phyloP scores from a whole-genome alignment of 177 flowering plant genomes.

The Tripterygium wilfordii region DNA sequence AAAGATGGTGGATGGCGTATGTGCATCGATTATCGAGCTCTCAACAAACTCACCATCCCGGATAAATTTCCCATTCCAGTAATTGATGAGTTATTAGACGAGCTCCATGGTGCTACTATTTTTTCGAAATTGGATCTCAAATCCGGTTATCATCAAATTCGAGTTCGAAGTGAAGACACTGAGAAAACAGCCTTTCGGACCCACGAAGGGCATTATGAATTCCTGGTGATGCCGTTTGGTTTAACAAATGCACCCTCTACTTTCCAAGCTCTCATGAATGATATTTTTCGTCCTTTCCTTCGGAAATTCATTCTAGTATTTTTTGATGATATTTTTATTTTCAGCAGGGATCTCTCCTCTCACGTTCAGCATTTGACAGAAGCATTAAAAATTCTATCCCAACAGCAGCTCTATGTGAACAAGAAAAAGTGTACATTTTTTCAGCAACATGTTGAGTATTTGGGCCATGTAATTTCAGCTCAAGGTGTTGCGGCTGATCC shows the following conservation, averaged over 20 bases:
- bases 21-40: no score
- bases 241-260: conserved; percentile 4
- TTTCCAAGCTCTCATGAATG: conserved; percentile 1
- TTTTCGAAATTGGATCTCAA: no score
- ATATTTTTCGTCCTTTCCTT: neutral
- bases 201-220: no score
- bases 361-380: neutral
- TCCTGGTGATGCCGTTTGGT: no score
- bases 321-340: conserved; percentile 10
- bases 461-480: neutral
- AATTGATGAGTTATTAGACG: no score
- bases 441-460: neutral
- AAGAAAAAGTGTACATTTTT: conserved; percentile 3
- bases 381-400: neutral
- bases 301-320: conserved; percentile 5
- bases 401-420: neutral
- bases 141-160: no score
- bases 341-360: neutral
- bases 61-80: no score
- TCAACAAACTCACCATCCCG: no score
- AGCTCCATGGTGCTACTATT: no score
- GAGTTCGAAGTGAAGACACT: no score
- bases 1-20: no score
- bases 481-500: conserved; percentile 2
- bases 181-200: no score